Percentiles rank a stretch among this genome's conserved stretches.
Evolutionary conservation across 164 flowering plant genomes (phyloP).

Genomic region (Brasenia schreberi): DNA sequence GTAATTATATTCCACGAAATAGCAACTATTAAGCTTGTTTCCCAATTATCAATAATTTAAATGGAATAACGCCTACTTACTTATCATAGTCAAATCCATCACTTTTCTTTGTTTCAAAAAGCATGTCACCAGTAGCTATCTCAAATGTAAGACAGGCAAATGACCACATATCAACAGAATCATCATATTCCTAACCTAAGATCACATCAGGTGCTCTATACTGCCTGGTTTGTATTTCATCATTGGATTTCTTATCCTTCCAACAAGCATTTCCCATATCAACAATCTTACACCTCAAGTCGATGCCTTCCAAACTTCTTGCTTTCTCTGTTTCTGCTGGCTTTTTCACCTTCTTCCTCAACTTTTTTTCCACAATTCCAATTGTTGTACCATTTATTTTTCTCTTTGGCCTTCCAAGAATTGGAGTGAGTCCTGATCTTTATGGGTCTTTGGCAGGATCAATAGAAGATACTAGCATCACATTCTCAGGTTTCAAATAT

Average conservation of each 20-base stretch:
- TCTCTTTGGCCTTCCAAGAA: constrained; percentile 85
- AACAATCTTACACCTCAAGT: constrained; percentile 78
- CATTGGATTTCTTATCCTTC: constrained; percentile 58
- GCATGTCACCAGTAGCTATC: constrained; percentile 93
- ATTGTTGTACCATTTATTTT: constrained; percentile 38
- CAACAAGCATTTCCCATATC: constrained; percentile 98
- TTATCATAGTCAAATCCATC: constrained; percentile 79
- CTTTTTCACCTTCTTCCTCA: constrained; percentile 66
- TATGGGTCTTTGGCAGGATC: too few species aligned
- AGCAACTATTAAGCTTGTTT: too few species aligned
- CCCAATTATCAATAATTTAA: too few species aligned
- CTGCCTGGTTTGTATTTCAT: constrained; percentile 89
- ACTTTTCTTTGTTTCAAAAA: constrained; percentile 75
- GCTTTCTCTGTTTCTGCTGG: constrained; percentile 57
- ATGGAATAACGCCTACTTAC: constrained; percentile 18
- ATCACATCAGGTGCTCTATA: constrained; percentile 96
- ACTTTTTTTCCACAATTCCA: constrained; percentile 53
- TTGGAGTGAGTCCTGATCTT: constrained; percentile 52
- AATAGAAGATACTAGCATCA: too few species aligned
- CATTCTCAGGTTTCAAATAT: too few species aligned
- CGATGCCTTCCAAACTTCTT: constrained; percentile 64
- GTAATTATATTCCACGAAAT: too few species aligned
- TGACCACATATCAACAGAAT: constrained; percentile 90
- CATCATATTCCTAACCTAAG: constrained; percentile 61
- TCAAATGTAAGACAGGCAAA: constrained; percentile 90